Base-by-base conservation (phyloP, 2,329 filamentous ascomycete species). In the Phyllosticta citrichinensis region DNA sequence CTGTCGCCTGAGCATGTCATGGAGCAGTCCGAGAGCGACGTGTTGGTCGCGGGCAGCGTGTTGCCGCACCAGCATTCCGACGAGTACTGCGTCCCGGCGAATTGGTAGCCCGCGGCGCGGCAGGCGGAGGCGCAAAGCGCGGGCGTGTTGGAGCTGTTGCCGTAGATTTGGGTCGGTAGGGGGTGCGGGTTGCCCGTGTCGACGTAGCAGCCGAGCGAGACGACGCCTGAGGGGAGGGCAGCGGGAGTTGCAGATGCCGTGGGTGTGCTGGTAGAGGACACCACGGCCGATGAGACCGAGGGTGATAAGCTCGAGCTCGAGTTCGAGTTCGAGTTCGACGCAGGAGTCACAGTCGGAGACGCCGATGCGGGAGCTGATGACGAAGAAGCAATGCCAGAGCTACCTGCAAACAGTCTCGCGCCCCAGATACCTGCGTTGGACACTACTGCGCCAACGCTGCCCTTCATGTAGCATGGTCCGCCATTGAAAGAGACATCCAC, bases 61-160 rank as follows among this genome's bases (percentile, higher is more conserved):
- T 69, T 69, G 14, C 72, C 72, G 64, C 71, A 73, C 65, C 67
- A 73, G 50, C 71, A 71, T 65, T 75, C 69, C 53, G 67, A 65
- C 20, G 64, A 63, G 59, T 69, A 69, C 56, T 69, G 66, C 1
- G 69, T 70, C 10, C 66, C 69, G 24, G 68, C 65, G 40, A 69
- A 71, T 24, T 65, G 66, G 51, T 67, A 69, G 1, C 65, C 64
- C 1, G 55, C 60, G 30, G 64, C 62, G 14, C 19, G 20, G 40
- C 59, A 61, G 5, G 54, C 59, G 8, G 54, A 35, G 17, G 55
- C 55, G 24, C 59, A 61, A 19, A 56, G 47, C 9, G 24, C 20
- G 1, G 40, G 54, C 10, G 54, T 57, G 24, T 57, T 61, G 12
- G 59, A 56, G 2, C 52, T 47, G 24, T 57, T 61, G 14, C 54